These are phyloP conservation scores for Ilyonectria destructans DNA, from an alignment of 2,329 filamentous ascomycete species.

Conservation along the genomic window DNA sequence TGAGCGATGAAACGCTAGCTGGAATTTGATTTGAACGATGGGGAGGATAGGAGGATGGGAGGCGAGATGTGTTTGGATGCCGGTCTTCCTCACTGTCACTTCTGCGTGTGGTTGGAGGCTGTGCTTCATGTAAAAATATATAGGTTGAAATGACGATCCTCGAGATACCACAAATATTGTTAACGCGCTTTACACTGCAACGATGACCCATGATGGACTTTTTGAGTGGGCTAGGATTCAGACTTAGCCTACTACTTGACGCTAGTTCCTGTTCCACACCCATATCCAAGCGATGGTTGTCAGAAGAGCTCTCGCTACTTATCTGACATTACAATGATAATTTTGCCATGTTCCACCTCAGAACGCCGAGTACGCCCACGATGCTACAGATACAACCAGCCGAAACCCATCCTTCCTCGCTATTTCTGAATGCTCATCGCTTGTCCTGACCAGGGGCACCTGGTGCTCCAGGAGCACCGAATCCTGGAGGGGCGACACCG, in stretches of 20 bases:
- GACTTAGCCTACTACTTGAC: not conserved
- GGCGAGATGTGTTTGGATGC: slow-evolving; percentile 36
- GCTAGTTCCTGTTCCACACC: slow-evolving; percentile 20
- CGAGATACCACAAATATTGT: slow-evolving; percentile 27
- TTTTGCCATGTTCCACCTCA: slow-evolving; percentile 35
- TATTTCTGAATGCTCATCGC: slow-evolving; percentile 49
- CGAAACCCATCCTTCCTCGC: slow-evolving; percentile 28
- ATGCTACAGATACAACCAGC: slow-evolving; percentile 46
- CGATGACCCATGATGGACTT: slow-evolving; percentile 11
- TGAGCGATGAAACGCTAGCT: slow-evolving; percentile 36
- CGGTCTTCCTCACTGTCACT: slow-evolving; percentile 38
- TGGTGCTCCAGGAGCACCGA: slow-evolving; percentile 54
- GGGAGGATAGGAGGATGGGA: slow-evolving; percentile 17
- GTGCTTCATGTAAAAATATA: slow-evolving; percentile 43
- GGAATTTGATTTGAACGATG: slow-evolving; percentile 34
- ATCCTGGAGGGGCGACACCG: slow-evolving; percentile 53
- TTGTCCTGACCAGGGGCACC: slow-evolving; percentile 59
- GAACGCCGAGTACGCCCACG: slow-evolving; percentile 55
- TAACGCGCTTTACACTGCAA: slow-evolving; percentile 19
- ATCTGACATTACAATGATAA: slow-evolving; percentile 19
- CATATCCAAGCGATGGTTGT: slow-evolving; percentile 19
- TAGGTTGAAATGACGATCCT: slow-evolving; percentile 34
- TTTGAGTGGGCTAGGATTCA: slow-evolving; percentile 7
- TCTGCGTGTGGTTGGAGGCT: slow-evolving; percentile 15
- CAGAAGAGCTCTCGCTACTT: slow-evolving; percentile 5